phyloP scores from a whole-genome alignment of 2,329 filamentous ascomycete genomes.

The Chrysoporthe deuterocubensis region DNA sequence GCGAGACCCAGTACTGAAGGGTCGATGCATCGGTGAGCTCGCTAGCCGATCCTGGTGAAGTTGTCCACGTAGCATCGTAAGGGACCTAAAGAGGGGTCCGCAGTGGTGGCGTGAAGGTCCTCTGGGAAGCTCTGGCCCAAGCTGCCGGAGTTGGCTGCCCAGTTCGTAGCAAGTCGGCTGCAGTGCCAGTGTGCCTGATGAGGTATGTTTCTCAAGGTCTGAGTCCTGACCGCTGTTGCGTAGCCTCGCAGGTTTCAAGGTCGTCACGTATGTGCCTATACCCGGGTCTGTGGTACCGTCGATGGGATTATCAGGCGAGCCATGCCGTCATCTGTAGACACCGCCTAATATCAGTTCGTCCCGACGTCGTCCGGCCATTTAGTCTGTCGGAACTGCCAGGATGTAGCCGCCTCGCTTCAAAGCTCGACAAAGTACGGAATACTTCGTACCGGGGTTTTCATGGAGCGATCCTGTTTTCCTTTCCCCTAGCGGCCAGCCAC shows the following conservation, averaged over 20 bases:
- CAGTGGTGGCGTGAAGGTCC: background rate
- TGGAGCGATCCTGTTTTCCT: background rate
- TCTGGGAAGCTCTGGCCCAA: constrained; percentile 3
- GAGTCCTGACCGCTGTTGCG: constrained; percentile 26
- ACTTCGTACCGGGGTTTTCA: background rate
- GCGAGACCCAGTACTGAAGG: constrained; percentile 4
- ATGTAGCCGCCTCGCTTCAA: background rate
- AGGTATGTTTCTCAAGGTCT: constrained; percentile 10
- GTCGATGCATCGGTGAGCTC: constrained; percentile 10
- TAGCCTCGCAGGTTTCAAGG: constrained; percentile 29
- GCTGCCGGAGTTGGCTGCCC: background rate
- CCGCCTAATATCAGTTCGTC: background rate
- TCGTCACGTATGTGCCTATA: constrained; percentile 27
- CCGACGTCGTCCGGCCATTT: background rate
- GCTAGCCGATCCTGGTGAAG: constrained; percentile 1
- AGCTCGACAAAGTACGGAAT: background rate
- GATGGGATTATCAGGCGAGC: constrained; percentile 20
- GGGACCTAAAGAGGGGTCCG: background rate
- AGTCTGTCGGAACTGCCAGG: background rate
- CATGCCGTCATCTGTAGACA: constrained; percentile 24
- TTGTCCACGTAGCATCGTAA: constrained; percentile 22
- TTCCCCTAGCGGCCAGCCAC: constrained; percentile 9
- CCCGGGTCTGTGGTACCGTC: constrained; percentile 25
- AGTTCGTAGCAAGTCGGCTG: background rate
- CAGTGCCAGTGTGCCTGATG: constrained; percentile 13